Conservation (phyloP, 805 yeast species). For the Isabelozyma rhagii region DNA sequence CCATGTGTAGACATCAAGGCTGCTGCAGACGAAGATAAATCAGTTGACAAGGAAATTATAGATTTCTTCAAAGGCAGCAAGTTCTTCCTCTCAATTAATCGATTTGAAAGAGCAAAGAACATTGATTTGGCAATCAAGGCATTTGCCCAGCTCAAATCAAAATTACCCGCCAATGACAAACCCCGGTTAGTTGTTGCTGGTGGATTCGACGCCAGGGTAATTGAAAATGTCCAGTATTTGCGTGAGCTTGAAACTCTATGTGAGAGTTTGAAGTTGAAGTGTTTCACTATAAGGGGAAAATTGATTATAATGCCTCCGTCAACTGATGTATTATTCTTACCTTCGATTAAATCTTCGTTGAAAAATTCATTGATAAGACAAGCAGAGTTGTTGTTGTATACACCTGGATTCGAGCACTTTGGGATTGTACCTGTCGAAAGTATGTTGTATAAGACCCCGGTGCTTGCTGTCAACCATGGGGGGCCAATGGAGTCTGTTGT, state of each 20-base stretch:
- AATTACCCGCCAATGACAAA: conserved; percentile 22
- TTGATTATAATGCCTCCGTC: conserved; percentile 30
- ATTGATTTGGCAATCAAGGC: conserved; percentile 74
- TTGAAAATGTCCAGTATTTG: conserved; percentile 73
- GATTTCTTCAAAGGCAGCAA: conserved; percentile 31
- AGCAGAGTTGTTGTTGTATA: conserved; percentile 68
- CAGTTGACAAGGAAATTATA: conserved; percentile 27
- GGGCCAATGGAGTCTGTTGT: conserved; percentile 86
- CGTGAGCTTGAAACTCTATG: conserved; percentile 54
- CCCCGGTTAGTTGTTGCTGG: conserved; percentile 76
- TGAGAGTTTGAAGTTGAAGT: conserved; percentile 40
- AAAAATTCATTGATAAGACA: conserved; percentile 59
- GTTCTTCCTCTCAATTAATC: conserved; percentile 72
- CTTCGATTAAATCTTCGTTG: conserved; percentile 67
- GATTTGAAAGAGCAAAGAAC: conserved; percentile 86
- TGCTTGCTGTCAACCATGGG: conserved; percentile 82
- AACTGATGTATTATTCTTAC: conserved; percentile 65
- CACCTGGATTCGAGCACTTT: conserved; percentile 91
- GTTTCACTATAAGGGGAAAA: conserved; percentile 43
- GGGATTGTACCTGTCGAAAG: conserved; percentile 98
- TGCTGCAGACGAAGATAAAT: conserved; percentile 15
- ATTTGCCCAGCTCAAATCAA: conserved; percentile 43
- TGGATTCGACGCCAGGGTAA: conserved; percentile 77
- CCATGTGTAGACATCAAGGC: conserved; percentile 67
- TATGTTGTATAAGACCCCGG: conserved; percentile 80